Evolutionary conservation across 2,329 filamentous ascomycete genomes (phyloP).

Genomic region (Monosporascus ibericus): DNA sequence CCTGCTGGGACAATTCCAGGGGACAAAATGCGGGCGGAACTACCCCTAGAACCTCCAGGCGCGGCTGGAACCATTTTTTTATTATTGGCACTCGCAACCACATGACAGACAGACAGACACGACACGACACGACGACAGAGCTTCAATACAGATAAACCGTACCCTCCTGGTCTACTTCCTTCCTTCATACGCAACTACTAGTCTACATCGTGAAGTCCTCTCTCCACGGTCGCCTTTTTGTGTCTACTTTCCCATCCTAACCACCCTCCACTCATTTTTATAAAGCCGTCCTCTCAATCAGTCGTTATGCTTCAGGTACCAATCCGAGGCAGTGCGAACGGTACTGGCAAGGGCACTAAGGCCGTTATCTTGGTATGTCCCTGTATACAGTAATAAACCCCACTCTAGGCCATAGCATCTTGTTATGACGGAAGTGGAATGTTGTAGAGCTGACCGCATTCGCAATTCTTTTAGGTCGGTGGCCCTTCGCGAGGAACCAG

Average conservation of each 20-base stretch:
- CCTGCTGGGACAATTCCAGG: background rate
- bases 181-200: too few species aligned
- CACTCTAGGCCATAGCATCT: too few species aligned
- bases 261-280: background rate
- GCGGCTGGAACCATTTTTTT: background rate
- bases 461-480: constrained; percentile 61
- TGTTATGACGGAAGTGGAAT: background rate
- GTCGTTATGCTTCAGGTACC: constrained; percentile 51
- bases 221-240: too few species aligned
- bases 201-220: too few species aligned
- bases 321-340: constrained; percentile 44
- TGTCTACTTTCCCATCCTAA: constrained; percentile 1
- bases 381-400: constrained; percentile 7
- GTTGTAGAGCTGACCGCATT: constrained; percentile 16
- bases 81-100: too few species aligned
- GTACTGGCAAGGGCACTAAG: constrained; percentile 64
- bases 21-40: background rate
- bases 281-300: constrained; percentile 2
- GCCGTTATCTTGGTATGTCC: constrained; percentile 79
- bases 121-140: too few species aligned
- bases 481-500: constrained; percentile 92
- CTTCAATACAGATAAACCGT: too few species aligned
- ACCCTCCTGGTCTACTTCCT: too few species aligned
- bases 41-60: background rate
- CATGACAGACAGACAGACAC: too few species aligned